These are phyloP conservation scores for Alternaria sp. DNA, from an alignment of 2,329 filamentous ascomycete species.

Conservation along the genomic window DNA sequence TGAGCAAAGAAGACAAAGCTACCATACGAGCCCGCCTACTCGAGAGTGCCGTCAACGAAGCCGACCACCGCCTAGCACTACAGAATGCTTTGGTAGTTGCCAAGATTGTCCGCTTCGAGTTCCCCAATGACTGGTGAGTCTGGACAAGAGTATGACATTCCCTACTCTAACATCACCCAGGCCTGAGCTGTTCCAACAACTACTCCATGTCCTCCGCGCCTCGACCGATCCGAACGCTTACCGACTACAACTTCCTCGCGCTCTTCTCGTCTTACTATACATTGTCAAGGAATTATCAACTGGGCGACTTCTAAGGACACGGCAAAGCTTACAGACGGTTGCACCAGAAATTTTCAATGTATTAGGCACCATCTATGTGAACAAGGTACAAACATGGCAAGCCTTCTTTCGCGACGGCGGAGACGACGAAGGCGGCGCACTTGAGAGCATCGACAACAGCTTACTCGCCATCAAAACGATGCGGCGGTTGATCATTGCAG, in stretches of 20 bases:
- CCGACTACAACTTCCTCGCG: constrained; percentile 72
- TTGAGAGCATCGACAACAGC: constrained; percentile 77
- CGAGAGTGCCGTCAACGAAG: constrained; percentile 78
- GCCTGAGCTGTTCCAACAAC: constrained; percentile 51
- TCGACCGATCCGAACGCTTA: constrained; percentile 63
- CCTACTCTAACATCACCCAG: constrained; percentile 33
- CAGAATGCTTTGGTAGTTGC: constrained; percentile 89
- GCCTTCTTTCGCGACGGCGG: constrained; percentile 65
- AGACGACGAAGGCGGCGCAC: constrained; percentile 66
- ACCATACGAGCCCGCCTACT: constrained; percentile 78
- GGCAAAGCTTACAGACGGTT: constrained; percentile 77
- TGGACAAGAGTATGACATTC: not conserved
- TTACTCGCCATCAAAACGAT: constrained; percentile 80
- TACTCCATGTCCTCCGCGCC: constrained; percentile 66
- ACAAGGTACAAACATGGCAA: constrained; percentile 75
- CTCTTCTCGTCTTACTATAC: constrained; percentile 79
- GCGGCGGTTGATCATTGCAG: constrained; percentile 78
- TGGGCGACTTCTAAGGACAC: constrained; percentile 76
- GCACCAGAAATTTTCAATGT: constrained; percentile 86
- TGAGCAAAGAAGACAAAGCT: constrained; percentile 75
- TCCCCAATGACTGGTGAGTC: constrained; percentile 78
- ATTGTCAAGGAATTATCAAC: constrained; percentile 91
- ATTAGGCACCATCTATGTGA: constrained; percentile 78
- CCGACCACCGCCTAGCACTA: constrained; percentile 76
- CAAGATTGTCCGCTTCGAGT: constrained; percentile 90